These are phyloP conservation scores for Echria macrotheca DNA, from an alignment of 495 filamentous ascomycete genomes.

Conservation along the genomic window DNA sequence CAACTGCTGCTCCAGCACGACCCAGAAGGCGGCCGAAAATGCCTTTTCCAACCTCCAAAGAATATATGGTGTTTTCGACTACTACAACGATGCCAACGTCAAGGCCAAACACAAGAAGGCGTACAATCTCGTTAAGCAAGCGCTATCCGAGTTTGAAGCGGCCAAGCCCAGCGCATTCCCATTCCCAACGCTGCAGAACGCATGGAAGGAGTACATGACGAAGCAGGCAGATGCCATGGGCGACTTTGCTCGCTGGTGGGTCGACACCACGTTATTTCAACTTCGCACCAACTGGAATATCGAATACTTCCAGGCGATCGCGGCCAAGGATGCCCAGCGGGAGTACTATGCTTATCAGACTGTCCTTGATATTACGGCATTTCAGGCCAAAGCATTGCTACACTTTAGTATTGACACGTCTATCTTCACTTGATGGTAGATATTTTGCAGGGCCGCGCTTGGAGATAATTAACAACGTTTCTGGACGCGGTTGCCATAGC, in stretches of 20 bases:
- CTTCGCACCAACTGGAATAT: no score
- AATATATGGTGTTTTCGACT: not conserved
- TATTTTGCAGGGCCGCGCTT: no score
- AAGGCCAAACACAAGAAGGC: not conserved
- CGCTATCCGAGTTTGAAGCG: not conserved
- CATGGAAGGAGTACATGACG: not conserved
- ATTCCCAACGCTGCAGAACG: not conserved
- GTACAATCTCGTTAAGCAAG: not conserved
- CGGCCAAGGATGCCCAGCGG: no score
- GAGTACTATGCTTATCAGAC: no score
- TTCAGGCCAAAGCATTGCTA: no score
- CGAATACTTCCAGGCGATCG: no score
- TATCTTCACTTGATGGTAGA: no score
- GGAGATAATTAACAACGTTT: no score
- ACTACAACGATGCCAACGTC: not conserved
- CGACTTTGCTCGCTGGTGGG: not conserved
- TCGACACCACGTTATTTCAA: no score
- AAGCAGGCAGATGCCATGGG: not conserved
- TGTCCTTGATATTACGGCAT: no score
- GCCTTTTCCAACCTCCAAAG: not conserved
- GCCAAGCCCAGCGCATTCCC: not conserved
- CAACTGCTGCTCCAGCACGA: not conserved
- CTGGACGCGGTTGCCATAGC: no score
- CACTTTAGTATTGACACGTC: no score
- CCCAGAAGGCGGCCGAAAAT: not conserved